Evolutionary conservation across 1,284 basidiomycete species (phyloP).

Genomic region (Leccinum colubrinum): DNA sequence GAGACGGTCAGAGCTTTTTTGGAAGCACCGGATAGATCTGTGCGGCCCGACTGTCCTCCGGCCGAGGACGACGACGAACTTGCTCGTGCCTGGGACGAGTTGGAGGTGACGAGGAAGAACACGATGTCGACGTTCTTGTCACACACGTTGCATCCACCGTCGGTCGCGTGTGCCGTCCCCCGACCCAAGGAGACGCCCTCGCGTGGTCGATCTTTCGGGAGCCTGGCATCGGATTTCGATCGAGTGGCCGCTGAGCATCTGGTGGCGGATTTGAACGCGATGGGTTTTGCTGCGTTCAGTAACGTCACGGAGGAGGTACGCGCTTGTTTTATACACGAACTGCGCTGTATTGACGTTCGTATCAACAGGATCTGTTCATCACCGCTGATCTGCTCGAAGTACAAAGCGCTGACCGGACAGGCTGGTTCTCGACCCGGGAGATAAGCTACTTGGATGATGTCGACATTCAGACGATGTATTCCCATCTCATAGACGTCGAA

Average conservation of each 20-base stretch:
- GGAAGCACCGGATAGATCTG: constrained; percentile 44
- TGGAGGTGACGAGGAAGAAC: constrained; percentile 44
- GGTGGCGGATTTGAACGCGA: constrained; percentile 70
- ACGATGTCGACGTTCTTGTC: constrained; percentile 50
- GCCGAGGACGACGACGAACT: constrained; percentile 41
- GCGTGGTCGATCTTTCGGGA: constrained; percentile 43
- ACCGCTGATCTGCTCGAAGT: constrained; percentile 76
- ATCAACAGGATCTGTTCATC: constrained; percentile 63
- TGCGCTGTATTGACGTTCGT: constrained; percentile 7
- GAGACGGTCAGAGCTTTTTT: constrained; percentile 58
- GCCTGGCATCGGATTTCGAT: constrained; percentile 66
- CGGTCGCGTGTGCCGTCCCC: constrained; percentile 28
- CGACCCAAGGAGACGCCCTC: constrained; percentile 25
- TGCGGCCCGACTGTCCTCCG: constrained; percentile 38
- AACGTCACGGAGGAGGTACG: constrained; percentile 74
- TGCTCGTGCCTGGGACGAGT: constrained; percentile 42
- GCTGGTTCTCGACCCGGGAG: constrained; percentile 70
- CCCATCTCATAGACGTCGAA: constrained; percentile 66
- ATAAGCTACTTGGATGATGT: constrained; percentile 49
- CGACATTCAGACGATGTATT: constrained; percentile 75
- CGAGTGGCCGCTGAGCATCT: constrained; percentile 63
- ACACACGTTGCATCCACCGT: constrained; percentile 61
- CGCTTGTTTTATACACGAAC: not conserved
- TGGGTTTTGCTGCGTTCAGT: constrained; percentile 68
- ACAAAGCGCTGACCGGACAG: constrained; percentile 71